Percentiles rank a stretch among this genome's conserved stretches.
These are phyloP conservation scores for Marasmius oreades DNA, from an alignment of 1,284 basidiomycete species.

Conservation along the genomic window DNA sequence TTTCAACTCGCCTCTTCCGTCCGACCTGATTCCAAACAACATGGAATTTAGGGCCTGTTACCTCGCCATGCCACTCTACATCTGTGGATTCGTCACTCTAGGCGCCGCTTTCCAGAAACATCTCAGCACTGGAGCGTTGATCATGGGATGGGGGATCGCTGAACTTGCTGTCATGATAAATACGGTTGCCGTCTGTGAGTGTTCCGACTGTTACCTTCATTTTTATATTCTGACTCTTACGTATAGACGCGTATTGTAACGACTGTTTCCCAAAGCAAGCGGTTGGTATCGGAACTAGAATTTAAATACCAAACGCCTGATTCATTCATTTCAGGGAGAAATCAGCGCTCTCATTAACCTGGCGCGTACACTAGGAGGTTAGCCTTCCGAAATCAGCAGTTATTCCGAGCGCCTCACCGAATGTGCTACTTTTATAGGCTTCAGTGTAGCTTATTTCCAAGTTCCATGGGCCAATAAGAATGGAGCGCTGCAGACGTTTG, in stretches of 20 bases:
- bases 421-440: slow-evolving; percentile 30
- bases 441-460: slow-evolving; percentile 64
- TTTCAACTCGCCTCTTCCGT: slow-evolving; percentile 1
- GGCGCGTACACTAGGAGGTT: slow-evolving; percentile 50
- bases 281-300: slow-evolving; percentile 20
- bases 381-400: neutral
- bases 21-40: neutral
- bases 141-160: slow-evolving; percentile 61
- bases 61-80: slow-evolving; percentile 51
- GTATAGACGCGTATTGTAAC: slow-evolving; percentile 44
- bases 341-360: slow-evolving; percentile 59
- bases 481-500: slow-evolving; percentile 56
- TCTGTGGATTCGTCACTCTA: slow-evolving; percentile 56
- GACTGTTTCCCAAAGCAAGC: slow-evolving; percentile 42
- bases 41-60: slow-evolving; percentile 49
- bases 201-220: neutral
- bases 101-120: slow-evolving; percentile 52
- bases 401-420: neutral
- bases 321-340: slow-evolving; percentile 37
- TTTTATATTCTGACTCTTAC: neutral
- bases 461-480: slow-evolving; percentile 53
- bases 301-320: neutral
- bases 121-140: slow-evolving; percentile 42
- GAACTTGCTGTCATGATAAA: slow-evolving; percentile 54
- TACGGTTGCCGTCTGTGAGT: slow-evolving; percentile 56